These are phyloP conservation scores for Magnaporthiopsis rhizophila DNA, from an alignment of 2,329 filamentous ascomycete genomes.

Conservation along the genomic window DNA sequence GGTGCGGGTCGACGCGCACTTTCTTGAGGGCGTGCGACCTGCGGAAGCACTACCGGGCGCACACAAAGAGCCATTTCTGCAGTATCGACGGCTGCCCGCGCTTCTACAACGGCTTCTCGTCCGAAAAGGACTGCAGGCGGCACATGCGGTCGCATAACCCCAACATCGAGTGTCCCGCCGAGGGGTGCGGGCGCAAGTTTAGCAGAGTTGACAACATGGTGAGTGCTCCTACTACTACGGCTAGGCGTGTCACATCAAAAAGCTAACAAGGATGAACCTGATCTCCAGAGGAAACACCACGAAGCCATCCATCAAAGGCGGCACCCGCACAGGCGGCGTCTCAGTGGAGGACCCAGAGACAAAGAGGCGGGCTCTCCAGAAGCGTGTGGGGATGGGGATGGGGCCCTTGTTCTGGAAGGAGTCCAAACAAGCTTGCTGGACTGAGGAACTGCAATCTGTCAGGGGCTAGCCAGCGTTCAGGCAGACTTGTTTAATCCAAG, in stretches of 20 bases:
- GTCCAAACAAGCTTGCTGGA: background rate
- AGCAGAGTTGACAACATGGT: conserved; percentile 6
- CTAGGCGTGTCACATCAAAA: background rate
- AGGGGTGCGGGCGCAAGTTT: conserved; percentile 2
- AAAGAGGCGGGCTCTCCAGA: background rate
- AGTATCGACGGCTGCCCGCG: background rate
- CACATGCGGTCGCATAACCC: conserved; percentile 4
- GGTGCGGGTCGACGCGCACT: background rate
- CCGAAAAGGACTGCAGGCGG: conserved; percentile 3
- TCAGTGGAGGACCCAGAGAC: background rate
- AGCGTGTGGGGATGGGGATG: background rate
- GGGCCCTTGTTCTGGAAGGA: background rate
- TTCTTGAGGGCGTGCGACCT: conserved; percentile 3
- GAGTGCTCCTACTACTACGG: background rate
- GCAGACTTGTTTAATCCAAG: background rate
- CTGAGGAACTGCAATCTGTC: background rate
- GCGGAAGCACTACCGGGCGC: conserved; percentile 2
- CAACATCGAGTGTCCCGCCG: conserved; percentile 2
- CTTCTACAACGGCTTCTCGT: conserved; percentile 2
- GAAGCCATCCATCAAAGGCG: conserved; percentile 1
- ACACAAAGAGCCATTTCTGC: conserved; percentile 5
- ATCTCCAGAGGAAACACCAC: background rate
- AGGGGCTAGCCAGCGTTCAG: background rate
- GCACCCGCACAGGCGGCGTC: background rate
- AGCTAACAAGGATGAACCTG: background rate